Evolutionary conservation across 768 basidiomycete species (phyloP).

Genomic region (Lentinula aciculospora): DNA sequence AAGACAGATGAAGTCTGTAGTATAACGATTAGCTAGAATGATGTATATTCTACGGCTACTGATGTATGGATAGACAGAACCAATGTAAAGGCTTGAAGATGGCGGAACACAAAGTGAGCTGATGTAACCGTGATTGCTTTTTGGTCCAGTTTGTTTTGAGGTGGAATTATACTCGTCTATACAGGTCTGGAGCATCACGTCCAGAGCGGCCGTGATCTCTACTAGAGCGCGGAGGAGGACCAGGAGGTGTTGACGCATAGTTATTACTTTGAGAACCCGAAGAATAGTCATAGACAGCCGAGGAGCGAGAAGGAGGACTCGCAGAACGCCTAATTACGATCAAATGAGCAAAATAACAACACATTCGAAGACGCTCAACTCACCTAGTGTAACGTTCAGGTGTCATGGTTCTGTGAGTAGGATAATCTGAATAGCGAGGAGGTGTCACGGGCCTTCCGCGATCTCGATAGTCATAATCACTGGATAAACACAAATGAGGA

Average conservation of each 20-base stretch:
- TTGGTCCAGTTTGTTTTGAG: neutral
- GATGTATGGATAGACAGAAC: neutral
- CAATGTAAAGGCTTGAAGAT: neutral
- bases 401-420: slow-evolving; percentile 31
- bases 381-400: slow-evolving; percentile 31
- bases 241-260: slow-evolving; percentile 3
- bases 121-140: neutral
- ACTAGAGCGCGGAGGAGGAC: slow-evolving; percentile 6
- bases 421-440: slow-evolving; percentile 48
- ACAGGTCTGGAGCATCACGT: slow-evolving; percentile 1
- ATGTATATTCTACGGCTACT: neutral
- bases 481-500: slow-evolving; percentile 16
- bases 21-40: neutral
- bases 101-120: neutral
- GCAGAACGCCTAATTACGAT: slow-evolving; percentile 60
- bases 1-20: too few relatives aligned
- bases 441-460: slow-evolving; percentile 49
- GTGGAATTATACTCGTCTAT: neutral
- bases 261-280: neutral
- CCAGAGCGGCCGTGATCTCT: slow-evolving; percentile 3
- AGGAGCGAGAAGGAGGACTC: slow-evolving; percentile 51
- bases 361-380: neutral
- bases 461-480: slow-evolving; percentile 46
- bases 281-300: slow-evolving; percentile 44
- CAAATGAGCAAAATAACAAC: neutral